A percentile compares a stretch with the other conserved stretches of the same genome.
These are phyloP conservation scores for Boletus sensibilis DNA, from an alignment of 768 basidiomycete genomes.

Conservation along the genomic window DNA sequence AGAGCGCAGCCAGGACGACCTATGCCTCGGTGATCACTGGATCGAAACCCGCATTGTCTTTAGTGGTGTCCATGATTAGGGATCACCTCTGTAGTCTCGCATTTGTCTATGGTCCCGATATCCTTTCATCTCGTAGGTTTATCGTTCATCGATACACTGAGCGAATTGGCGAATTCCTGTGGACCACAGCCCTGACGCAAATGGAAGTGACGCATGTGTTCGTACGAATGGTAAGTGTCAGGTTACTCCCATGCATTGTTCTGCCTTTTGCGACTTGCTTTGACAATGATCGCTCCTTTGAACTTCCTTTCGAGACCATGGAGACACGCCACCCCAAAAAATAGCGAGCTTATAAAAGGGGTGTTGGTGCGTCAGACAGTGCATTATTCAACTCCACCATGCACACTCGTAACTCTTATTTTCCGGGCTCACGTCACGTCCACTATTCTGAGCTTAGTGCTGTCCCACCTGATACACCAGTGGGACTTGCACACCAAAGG, in stretches of 20 bases:
- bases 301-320: conserved; percentile 4
- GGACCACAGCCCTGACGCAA: neutral
- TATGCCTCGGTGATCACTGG: conserved; percentile 50
- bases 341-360: conserved; percentile 8
- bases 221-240: conserved; percentile 7
- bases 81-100: conserved; percentile 5
- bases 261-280: conserved; percentile 6
- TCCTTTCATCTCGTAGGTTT: neutral
- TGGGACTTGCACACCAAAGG: neutral
- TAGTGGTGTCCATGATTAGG: neutral
- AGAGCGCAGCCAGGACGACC: conserved; percentile 46
- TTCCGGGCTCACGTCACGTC: neutral
- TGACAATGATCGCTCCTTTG: conserved; percentile 7
- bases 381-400: neutral
- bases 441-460: conserved; percentile 1
- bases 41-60: neutral
- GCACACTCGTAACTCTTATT: neutral
- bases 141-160: neutral
- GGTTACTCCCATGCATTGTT: conserved; percentile 8
- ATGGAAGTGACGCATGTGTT: conserved; percentile 1
- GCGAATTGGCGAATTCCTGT: neutral
- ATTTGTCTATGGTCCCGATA: neutral
- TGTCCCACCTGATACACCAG: neutral
- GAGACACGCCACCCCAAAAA: conserved; percentile 7
- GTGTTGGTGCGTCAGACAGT: neutral